phyloP scores from a whole-genome alignment of 1,139 yeast species.

The Pichia terricola region DNA sequence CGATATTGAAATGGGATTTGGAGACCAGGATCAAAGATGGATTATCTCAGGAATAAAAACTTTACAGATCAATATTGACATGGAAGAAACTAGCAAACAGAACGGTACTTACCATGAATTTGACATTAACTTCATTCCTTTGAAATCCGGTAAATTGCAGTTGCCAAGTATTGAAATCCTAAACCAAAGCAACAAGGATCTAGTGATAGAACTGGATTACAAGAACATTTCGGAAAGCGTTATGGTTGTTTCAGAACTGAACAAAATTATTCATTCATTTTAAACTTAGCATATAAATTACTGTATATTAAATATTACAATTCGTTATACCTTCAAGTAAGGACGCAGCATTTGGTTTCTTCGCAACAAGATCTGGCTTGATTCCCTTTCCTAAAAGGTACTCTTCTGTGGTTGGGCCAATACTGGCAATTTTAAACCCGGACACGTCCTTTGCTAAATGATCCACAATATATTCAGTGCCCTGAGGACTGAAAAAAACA shows the following conservation, averaged over 20 bases:
- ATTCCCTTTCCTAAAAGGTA: slow-evolving; percentile 46
- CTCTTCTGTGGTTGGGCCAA: slow-evolving; percentile 86
- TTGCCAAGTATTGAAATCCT: slow-evolving; percentile 57
- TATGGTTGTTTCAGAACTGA: slow-evolving; percentile 64
- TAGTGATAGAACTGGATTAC: slow-evolving; percentile 51
- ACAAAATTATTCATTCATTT: slow-evolving; percentile 51
- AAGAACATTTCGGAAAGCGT: slow-evolving; percentile 61
- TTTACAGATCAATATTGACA: slow-evolving; percentile 30
- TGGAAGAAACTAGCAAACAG: slow-evolving; percentile 8
- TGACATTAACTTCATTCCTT: slow-evolving; percentile 53
- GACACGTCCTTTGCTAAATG: slow-evolving; percentile 27
- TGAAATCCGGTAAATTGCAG: slow-evolving; percentile 61
- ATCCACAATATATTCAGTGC: slow-evolving; percentile 54
- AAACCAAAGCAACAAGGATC: slow-evolving; percentile 22
- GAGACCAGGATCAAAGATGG: slow-evolving; percentile 45
- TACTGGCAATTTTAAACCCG: slow-evolving; percentile 54
- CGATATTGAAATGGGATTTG: slow-evolving; percentile 30
- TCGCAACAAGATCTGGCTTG: slow-evolving; percentile 54
- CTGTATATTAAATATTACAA: background rate
- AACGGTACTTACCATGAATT: slow-evolving; percentile 18
- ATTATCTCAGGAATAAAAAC: slow-evolving; percentile 54
- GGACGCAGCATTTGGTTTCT: slow-evolving; percentile 61
- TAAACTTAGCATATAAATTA: slow-evolving; percentile 19
- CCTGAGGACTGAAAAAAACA: slow-evolving; percentile 88
- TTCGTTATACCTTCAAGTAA: slow-evolving; percentile 32